Conservation (phyloP, 331 rosid genomes). For the Acacia pycnantha region DNA sequence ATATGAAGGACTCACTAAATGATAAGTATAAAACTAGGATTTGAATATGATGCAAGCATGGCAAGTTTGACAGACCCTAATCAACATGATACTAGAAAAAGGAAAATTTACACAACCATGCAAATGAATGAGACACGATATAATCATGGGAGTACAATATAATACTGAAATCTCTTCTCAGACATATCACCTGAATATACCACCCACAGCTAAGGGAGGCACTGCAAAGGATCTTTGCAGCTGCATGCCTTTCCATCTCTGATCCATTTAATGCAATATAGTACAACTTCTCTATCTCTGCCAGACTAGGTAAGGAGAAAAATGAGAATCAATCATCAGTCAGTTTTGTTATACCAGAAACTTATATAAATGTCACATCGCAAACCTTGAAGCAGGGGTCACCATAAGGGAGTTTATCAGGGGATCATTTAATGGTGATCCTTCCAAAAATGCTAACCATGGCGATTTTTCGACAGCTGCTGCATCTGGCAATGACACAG, state of each 20-base stretch:
- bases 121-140: conserved; percentile 19
- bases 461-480: conserved; percentile 56
- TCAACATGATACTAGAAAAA: conserved; percentile 1
- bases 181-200: conserved; percentile 74
- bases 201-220: conserved; percentile 78
- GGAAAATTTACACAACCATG: conserved; percentile 27
- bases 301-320: conserved; percentile 51
- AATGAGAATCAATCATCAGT: conserved; percentile 31
- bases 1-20: not conserved
- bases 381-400: conserved; percentile 78
- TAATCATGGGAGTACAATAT: conserved; percentile 8
- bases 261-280: conserved; percentile 68
- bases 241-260: conserved; percentile 64
- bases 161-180: conserved; percentile 23
- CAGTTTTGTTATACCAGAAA: conserved; percentile 30
- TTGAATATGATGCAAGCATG: too few relatives aligned
- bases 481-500: conserved; percentile 43
- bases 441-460: conserved; percentile 75
- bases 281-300: conserved; percentile 74
- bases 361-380: conserved; percentile 10
- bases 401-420: conserved; percentile 52
- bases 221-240: conserved; percentile 78
- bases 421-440: conserved; percentile 51
- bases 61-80: not conserved
- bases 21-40: not conserved